Conservation (phyloP, 202 grass and related monocot species). For the Schoenoplectus triqueter region DNA sequence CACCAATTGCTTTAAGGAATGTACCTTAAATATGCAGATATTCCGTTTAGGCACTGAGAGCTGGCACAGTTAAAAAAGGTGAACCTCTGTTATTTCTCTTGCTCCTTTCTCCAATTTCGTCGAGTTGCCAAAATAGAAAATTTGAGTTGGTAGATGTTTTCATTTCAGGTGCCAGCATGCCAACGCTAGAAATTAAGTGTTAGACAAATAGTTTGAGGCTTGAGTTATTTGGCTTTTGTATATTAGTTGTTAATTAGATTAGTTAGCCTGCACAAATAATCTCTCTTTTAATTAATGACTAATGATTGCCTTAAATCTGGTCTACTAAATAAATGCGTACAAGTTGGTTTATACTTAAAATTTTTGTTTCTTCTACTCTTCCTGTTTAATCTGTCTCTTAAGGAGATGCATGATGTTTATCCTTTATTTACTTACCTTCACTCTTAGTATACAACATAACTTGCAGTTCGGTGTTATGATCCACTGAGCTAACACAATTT, state of each 20-base stretch:
- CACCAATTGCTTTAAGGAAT: constrained; percentile 56
- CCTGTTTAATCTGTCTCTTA: neutral
- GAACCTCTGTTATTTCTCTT: constrained; percentile 22
- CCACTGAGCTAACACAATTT: neutral
- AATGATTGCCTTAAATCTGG: constrained; percentile 32
- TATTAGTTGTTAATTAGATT: constrained; percentile 35
- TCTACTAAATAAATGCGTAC: constrained; percentile 38
- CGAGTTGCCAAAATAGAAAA: neutral
- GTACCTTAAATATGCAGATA: constrained; percentile 41
- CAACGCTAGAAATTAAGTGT: constrained; percentile 39
- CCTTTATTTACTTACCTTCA: neutral
- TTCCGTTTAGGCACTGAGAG: constrained; percentile 42
- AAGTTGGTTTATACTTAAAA: neutral
- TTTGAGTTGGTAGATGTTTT: neutral
- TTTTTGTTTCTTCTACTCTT: neutral
- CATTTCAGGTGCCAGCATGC: constrained; percentile 26
- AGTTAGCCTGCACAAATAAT: constrained; percentile 40
- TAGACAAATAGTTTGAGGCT: constrained; percentile 33
- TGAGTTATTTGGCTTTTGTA: constrained; percentile 33
- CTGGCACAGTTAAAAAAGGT: constrained; percentile 58
- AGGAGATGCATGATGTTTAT: neutral
- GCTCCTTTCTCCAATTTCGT: neutral
- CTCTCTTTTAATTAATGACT: constrained; percentile 36
- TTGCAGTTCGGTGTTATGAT: neutral
- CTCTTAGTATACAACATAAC: neutral